Evolutionary conservation across 306 rosid species (phyloP), one percentile per base, ranked within the genome.

Genomic region (Styphnolobium japonicum): DNA sequence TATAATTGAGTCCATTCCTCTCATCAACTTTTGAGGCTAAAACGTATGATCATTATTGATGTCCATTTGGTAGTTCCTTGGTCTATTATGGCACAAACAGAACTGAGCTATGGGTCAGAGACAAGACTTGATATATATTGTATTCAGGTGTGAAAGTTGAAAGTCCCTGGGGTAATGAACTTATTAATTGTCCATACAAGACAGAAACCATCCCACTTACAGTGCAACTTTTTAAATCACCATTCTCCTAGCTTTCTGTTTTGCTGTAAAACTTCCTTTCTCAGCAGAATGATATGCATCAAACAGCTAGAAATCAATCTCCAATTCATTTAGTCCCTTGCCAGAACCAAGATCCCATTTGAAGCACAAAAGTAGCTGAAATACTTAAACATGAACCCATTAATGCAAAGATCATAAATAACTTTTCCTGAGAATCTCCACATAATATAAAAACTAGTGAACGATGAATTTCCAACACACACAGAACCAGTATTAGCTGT

Each of bases 271-370:
- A 53, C 22, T 64, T 33, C 63, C 42, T 60, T 64, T 29, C 69
- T 62, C n/a, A 25, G 56, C 69, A 7, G 27, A 75, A 52, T 64
- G 37, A 64, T 65, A 16, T 42, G 80, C n/a, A 33, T 25, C 31
- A 15, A 80, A 73, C 69, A 63, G n/a, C 63, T 65, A 31, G 53
- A 75, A 75, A 7, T 65, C 51, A 43, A 29, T 74, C 71, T 55
- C 46, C 37, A 69, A 15, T 29, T 73, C 45, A 43, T 29, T 51
- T 67, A 68, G 53, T 49, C 7, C 36, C 19, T 18, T 52, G 53
- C 2, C 9, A 40, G 9, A 42, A 29, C 6, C 5, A 15, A 52
- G 67, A 40, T 73, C 64, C 52, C 48, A 51, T 72, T 37, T 72
- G 53, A 39, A 72, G 55, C 68, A 51, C 65, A 19, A 21, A 63